Conservation (phyloP, 257 asterid species). For the Salvia miltiorrhiza region DNA sequence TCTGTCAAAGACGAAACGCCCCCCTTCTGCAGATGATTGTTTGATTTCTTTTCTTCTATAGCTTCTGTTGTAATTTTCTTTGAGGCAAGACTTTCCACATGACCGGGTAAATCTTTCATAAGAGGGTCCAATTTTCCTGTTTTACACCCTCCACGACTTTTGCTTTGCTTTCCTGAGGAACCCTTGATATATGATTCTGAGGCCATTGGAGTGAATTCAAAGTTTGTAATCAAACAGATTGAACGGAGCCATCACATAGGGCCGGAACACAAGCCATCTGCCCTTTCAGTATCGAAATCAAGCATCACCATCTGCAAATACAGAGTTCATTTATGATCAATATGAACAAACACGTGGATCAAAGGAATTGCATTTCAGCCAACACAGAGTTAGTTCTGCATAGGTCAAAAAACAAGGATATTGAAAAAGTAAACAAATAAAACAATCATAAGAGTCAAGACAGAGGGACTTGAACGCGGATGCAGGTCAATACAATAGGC, state of each 20-base stretch:
- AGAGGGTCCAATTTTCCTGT: conserved; percentile 28
- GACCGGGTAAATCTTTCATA: conserved; percentile 29
- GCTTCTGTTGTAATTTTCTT: conserved; percentile 32
- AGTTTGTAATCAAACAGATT: conserved; percentile 13
- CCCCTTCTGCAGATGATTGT: conserved; percentile 30
- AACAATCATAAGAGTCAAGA: not conserved
- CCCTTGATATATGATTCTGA: conserved; percentile 39
- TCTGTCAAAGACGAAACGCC: conserved; percentile 33
- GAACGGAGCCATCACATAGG: conserved; percentile 22
- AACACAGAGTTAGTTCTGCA: not conserved
- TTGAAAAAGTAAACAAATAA: conserved; percentile 1
- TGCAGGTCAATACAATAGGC: conserved; percentile 19
- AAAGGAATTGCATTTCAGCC: not conserved
- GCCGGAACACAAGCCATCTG: not conserved
- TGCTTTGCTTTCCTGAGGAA: conserved; percentile 39
- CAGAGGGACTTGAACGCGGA: not conserved
- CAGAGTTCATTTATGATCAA: conserved; percentile 11
- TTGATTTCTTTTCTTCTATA: conserved; percentile 17
- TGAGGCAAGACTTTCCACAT: conserved; percentile 24
- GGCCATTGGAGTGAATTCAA: conserved; percentile 39
- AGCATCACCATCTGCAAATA: conserved; percentile 35
- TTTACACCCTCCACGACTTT: conserved; percentile 34
- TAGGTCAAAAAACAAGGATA: not conserved
- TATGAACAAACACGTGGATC: conserved; percentile 8
- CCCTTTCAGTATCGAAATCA: conserved; percentile 22